phyloP scores from a whole-genome alignment of 352 stramenopile species.

The Pythium biforme region DNA sequence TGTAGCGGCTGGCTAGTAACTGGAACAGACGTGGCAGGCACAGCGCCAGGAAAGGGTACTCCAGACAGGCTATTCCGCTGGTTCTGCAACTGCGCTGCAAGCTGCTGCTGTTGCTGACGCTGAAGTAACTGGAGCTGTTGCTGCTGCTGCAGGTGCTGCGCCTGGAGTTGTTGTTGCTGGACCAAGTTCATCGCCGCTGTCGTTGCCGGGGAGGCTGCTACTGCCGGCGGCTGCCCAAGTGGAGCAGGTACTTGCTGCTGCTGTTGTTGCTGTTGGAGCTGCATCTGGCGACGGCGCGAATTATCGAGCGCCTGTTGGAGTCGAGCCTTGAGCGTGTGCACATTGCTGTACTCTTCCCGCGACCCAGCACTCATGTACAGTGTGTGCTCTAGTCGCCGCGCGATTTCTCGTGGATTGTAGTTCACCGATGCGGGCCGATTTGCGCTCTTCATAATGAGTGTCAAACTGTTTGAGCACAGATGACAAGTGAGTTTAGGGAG shows the following conservation, averaged over 20 bases:
- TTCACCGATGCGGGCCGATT: constrained; percentile 86
- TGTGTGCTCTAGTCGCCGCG: constrained; percentile 78
- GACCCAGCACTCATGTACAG: constrained; percentile 85
- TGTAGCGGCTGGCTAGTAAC: constrained; percentile 42
- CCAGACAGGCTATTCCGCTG: constrained; percentile 64
- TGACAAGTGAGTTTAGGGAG: neutral
- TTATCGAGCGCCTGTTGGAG: constrained; percentile 86
- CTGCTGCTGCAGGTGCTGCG: constrained; percentile 30
- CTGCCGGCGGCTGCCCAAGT: neutral
- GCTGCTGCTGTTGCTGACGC: constrained; percentile 66
- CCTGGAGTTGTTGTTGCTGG: constrained; percentile 28
- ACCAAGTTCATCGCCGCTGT: constrained; percentile 17
- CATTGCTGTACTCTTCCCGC: constrained; percentile 85
- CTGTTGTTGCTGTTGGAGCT: constrained; percentile 49
- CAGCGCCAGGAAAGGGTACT: constrained; percentile 49
- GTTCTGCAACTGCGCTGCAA: constrained; percentile 68
- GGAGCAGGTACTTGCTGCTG: constrained; percentile 25
- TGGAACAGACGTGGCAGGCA: constrained; percentile 15
- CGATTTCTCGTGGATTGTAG: constrained; percentile 88
- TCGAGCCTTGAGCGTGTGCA: constrained; percentile 80
- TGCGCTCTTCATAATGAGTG: constrained; percentile 88
- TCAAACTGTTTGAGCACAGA: constrained; percentile 48
- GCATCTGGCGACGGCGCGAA: constrained; percentile 72
- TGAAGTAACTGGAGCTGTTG: constrained; percentile 29
- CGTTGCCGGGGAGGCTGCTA: neutral